Conservation (phyloP, 225 moss, liverwort and hornwort genomes). For the Antitrichia curtipendula region DNA sequence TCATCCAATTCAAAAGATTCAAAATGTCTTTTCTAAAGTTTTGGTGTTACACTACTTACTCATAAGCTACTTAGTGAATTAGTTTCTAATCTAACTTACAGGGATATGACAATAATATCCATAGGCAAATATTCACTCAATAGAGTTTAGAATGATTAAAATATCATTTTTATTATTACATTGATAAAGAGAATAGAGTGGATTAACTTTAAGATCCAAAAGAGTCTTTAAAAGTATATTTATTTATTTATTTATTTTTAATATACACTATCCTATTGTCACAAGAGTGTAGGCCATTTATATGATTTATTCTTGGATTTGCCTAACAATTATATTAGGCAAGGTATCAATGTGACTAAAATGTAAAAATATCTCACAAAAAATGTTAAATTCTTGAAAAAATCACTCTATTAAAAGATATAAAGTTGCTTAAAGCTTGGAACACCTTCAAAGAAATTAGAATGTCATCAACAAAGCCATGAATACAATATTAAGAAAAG, state of each 20-base stretch:
- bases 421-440: background rate
- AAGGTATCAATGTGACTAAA: background rate
- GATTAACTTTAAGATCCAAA: background rate
- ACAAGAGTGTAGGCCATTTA: background rate
- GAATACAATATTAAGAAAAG: background rate
- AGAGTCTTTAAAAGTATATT: background rate
- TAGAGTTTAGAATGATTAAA: background rate
- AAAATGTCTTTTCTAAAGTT: rapidly evolving
- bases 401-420: background rate
- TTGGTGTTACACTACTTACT: background rate
- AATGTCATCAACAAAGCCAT: background rate
- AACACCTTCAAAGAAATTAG: background rate
- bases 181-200: background rate
- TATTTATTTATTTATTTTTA: background rate
- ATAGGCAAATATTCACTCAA: background rate
- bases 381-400: background rate
- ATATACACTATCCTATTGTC: background rate
- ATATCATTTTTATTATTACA: background rate
- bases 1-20: background rate
- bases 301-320: background rate
- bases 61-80: rapidly evolving
- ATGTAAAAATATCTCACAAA: background rate
- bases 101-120: background rate
- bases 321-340: background rate
- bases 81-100: background rate